These are phyloP conservation scores for Candida ipomoeae DNA, from an alignment of 805 yeast genomes.

Conservation along the genomic window DNA sequence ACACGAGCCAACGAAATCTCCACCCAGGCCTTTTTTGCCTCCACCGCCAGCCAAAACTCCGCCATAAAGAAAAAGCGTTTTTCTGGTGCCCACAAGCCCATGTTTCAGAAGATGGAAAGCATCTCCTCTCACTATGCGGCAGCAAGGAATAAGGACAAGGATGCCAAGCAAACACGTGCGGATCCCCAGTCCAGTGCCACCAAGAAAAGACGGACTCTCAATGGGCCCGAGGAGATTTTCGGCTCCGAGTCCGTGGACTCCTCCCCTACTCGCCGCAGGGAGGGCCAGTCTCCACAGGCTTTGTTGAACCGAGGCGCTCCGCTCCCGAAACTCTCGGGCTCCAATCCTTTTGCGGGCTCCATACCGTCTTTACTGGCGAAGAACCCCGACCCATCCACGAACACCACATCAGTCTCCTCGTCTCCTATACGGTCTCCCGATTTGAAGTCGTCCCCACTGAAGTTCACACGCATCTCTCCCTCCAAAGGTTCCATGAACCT, in stretches of 20 bases:
- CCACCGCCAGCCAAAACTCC: neutral
- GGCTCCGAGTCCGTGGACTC: slow-evolving; percentile 12
- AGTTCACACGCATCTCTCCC: slow-evolving; percentile 29
- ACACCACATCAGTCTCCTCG: neutral
- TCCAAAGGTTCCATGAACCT: slow-evolving; percentile 39
- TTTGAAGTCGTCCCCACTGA: slow-evolving; percentile 12
- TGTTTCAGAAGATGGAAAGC: slow-evolving; percentile 44
- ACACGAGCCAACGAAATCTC: slow-evolving; percentile 18
- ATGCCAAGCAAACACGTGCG: slow-evolving; percentile 17
- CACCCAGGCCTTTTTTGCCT: slow-evolving; percentile 4
- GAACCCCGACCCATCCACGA: neutral
- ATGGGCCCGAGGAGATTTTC: slow-evolving; percentile 38
- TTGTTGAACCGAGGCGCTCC: neutral
- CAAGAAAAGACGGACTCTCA: slow-evolving; percentile 36
- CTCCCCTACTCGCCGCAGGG: slow-evolving; percentile 13
- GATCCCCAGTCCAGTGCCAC: slow-evolving; percentile 21
- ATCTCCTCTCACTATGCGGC: slow-evolving; percentile 48
- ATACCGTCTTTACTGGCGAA: slow-evolving; percentile 4
- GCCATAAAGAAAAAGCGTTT: slow-evolving; percentile 22
- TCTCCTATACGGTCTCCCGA: neutral
- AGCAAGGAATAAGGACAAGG: slow-evolving; percentile 37
- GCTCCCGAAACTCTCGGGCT: slow-evolving; percentile 3
- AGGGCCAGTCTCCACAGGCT: neutral
- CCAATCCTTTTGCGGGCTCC: slow-evolving; percentile 5
- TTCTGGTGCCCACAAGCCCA: slow-evolving; percentile 31